Percentiles rank a stretch among this genome's conserved stretches.
phyloP scores from a whole-genome alignment of 805 yeast genomes.

The Lachancea mirantina region DNA sequence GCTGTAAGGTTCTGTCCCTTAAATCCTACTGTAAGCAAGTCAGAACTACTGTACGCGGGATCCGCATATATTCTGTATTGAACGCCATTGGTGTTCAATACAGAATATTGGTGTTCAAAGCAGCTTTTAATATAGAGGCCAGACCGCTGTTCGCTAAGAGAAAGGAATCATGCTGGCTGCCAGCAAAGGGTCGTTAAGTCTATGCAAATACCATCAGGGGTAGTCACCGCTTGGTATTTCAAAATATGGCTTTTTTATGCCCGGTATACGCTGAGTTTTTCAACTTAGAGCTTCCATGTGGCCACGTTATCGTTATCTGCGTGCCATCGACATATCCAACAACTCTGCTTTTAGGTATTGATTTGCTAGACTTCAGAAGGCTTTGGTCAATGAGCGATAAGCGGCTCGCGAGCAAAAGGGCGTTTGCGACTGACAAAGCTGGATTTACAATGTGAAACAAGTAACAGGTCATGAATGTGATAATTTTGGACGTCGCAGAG shows the following conservation, averaged over 20 bases:
- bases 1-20: conserved; percentile 3
- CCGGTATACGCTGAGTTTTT: conserved; percentile 3
- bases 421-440: conserved; percentile 1
- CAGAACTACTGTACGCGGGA: conserved; percentile 1
- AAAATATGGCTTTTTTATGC: conserved; percentile 1
- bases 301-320: conserved; percentile 1
- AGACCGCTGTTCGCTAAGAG: conserved; percentile 2
- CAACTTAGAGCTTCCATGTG: background rate
- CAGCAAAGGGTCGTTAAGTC: conserved; percentile 1
- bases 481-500: conserved; percentile 1
- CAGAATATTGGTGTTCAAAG: background rate
- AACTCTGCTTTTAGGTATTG: conserved; percentile 1
- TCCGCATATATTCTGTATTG: conserved; percentile 1
- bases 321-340: conserved; percentile 2
- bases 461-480: background rate
- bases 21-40: conserved; percentile 1
- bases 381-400: background rate
- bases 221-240: conserved; percentile 3
- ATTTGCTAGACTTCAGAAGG: background rate
- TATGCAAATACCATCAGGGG: conserved; percentile 3
- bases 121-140: background rate
- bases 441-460: background rate
- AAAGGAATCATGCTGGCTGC: conserved; percentile 2
- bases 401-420: conserved; percentile 1
- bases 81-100: background rate